These are phyloP conservation scores for Leishmania lainsoni DNA, from an alignment of 208 protist species.

Conservation along the genomic window DNA sequence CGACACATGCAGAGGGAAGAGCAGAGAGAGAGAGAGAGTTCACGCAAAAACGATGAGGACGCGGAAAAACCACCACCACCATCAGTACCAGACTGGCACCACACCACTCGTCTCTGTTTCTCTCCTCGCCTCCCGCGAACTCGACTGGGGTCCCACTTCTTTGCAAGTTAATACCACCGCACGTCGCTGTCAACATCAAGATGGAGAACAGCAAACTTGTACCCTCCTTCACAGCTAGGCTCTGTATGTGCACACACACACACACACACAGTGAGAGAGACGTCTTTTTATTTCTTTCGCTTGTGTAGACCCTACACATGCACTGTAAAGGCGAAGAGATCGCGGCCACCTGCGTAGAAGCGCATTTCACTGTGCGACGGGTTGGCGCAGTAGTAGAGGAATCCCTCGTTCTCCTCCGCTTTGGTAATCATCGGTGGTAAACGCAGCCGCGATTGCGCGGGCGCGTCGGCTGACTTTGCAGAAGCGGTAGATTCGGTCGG, in stretches of 20 bases:
- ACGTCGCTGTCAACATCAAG: neutral
- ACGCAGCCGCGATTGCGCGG: neutral
- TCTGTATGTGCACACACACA: neutral
- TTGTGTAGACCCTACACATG: neutral
- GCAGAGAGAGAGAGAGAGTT: neutral
- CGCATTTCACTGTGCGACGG: slow-evolving; percentile 19
- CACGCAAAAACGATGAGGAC: neutral
- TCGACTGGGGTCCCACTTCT: neutral
- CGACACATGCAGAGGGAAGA: neutral
- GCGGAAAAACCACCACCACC: no score
- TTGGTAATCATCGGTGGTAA: slow-evolving; percentile 26
- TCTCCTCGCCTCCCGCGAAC: neutral
- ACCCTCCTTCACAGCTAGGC: neutral
- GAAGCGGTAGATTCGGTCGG: neutral
- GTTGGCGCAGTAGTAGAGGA: slow-evolving; percentile 85
- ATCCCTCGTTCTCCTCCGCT: slow-evolving; percentile 42
- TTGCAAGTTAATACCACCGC: neutral
- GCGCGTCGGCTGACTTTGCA: neutral
- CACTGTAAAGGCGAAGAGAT: slow-evolving; percentile 1
- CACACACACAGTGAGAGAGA: neutral
- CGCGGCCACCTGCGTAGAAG: slow-evolving; percentile 13
- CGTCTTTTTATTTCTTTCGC: neutral
- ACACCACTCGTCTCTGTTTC: neutral
- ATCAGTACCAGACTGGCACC: neutral
- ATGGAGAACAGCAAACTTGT: neutral